Conservation (phyloP, 2,329 filamentous ascomycete genomes). For the Apiospora koreana region DNA sequence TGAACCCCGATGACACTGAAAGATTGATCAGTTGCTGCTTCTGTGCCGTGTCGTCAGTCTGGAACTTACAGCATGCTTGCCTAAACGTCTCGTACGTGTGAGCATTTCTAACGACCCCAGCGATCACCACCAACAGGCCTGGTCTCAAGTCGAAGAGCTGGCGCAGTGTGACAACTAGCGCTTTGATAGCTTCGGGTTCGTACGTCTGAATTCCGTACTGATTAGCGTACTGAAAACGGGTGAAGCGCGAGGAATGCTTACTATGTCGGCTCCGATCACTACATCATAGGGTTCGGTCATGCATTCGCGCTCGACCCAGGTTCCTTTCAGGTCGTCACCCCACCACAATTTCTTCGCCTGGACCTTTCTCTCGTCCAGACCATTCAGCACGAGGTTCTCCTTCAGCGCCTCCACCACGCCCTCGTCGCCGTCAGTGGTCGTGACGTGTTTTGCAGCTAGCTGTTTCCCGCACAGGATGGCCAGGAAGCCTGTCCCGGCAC, state of each 20-base stretch:
- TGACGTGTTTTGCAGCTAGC: conserved; percentile 53
- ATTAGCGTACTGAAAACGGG: background rate
- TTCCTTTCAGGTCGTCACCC: conserved; percentile 25
- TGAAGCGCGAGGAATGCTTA: conserved; percentile 16
- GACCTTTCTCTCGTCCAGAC: conserved; percentile 29
- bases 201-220: conserved; percentile 58
- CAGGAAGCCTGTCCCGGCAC: conserved; percentile 67
- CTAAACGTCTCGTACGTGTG: conserved; percentile 62
- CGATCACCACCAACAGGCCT: conserved; percentile 61
- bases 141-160: conserved; percentile 62
- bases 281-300: conserved; percentile 27
- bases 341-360: conserved; percentile 37
- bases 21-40: background rate
- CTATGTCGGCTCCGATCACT: conserved; percentile 33
- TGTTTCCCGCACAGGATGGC: conserved; percentile 63
- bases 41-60: background rate
- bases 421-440: conserved; percentile 64
- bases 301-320: conserved; percentile 29
- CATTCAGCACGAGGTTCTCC: conserved; percentile 54
- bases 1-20: conserved; percentile 32
- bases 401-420: conserved; percentile 52
- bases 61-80: conserved; percentile 57
- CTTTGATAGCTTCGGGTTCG: conserved; percentile 62
- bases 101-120: conserved; percentile 62
- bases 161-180: conserved; percentile 64